These are phyloP conservation scores for Mariannaea sp. DNA, from an alignment of 2,329 filamentous ascomycete genomes.

Conservation along the genomic window DNA sequence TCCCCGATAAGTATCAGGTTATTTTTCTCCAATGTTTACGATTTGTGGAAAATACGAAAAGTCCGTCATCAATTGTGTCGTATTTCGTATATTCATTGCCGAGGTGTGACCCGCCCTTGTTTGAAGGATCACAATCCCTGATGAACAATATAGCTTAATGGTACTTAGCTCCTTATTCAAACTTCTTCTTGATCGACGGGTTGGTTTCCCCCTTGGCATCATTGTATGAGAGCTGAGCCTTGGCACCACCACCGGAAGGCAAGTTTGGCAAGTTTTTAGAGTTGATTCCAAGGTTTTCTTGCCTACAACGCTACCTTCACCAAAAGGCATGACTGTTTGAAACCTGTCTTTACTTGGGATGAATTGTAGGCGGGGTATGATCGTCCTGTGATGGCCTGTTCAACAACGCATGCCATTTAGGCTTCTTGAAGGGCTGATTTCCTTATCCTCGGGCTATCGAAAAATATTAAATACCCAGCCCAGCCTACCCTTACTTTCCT, in stretches of 20 bases:
- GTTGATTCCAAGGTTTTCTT: neutral
- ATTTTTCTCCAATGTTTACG: no score
- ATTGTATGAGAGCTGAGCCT: conserved; percentile 9
- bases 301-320: neutral
- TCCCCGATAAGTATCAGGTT: no score
- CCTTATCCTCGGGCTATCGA: neutral
- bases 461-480: neutral
- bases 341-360: neutral
- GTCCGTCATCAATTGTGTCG: no score
- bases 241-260: conserved; percentile 5
- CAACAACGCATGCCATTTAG: neutral
- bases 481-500: neutral
- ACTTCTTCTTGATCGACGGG: neutral
- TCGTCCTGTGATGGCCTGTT: neutral
- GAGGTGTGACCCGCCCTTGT: no score
- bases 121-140: no score
- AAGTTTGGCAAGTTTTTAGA: neutral
- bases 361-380: neutral
- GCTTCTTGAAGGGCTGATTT: neutral
- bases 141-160: no score
- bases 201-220: neutral
- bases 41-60: no score
- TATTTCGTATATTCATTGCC: no score
- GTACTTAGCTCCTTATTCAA: no score
- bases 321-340: neutral